Evolutionary conservation across 139 green algal species (phyloP), one percentile per base, ranked within the genome.

Genomic region (Mesotaenium endlicherianum): DNA sequence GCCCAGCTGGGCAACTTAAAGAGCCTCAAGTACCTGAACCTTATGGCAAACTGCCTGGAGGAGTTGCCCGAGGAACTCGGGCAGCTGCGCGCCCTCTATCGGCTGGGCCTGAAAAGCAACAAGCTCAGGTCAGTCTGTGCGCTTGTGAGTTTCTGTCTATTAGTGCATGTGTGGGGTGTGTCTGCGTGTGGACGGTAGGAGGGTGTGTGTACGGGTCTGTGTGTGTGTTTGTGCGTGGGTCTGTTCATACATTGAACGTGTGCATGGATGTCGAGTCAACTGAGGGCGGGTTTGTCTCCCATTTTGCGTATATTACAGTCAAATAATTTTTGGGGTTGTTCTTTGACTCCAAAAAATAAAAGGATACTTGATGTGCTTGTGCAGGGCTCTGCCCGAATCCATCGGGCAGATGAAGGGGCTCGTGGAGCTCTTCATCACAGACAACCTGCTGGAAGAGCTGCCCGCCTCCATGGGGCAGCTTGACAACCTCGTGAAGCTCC

Each of bases 41-140:
- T 90, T 4, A 91, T 89, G 88, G 44, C 34, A 59, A 89, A 89
- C 50, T 76, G 77, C 26, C 75, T 92, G 30, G 39, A 43, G 2
- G 67, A 31, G 43, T 70, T 94, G 50, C 91, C 91, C 30, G 41
- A 80, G 8, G 44, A 81, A 59, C 79, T 94, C 39, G 89, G 90
- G 78, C 11, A 70, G 43, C 90, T 93, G 26, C 70, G 75, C 14
- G 11, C 3, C 0, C 86, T 94, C 2, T 85, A 89, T 41, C 82
- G 83, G 0, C 89, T 94, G 17, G 93, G 93, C n/a, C 81, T 94
- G 0, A 94, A 93, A 88, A 74, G 76, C 86, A 96, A 96, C 82
- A 70, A 90, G 71, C 85, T 94, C 41, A 80, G 57, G 77, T 82
- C 36, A 72, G 60, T 6, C 43, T n/a, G n/a, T n/a, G n/a, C n/a